A percentile compares a stretch with the other conserved stretches of the same genome.
These are phyloP conservation scores for Coprinopsis cinerea DNA, from an alignment of 768 basidiomycete species.

Conservation along the genomic window DNA sequence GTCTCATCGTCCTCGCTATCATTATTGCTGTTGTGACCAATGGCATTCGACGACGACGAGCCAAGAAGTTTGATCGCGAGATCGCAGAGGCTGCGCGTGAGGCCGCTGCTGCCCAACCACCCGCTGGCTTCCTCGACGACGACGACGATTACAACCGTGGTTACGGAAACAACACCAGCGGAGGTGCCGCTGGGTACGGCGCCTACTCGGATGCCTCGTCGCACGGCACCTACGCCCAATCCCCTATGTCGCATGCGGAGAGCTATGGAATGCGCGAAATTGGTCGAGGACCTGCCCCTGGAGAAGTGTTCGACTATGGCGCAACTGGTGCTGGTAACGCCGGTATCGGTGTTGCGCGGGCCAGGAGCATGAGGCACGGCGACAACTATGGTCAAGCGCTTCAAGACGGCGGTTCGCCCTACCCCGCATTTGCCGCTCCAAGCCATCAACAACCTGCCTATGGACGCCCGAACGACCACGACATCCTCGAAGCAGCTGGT, in stretches of 20 bases:
- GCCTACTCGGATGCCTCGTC: slow-evolving; percentile 42
- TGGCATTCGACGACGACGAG: slow-evolving; percentile 56
- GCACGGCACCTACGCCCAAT: slow-evolving; percentile 54
- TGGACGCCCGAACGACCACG: slow-evolving; percentile 7
- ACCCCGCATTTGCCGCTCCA: slow-evolving; percentile 33
- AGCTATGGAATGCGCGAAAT: slow-evolving; percentile 49
- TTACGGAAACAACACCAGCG: slow-evolving; percentile 22
- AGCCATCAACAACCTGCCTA: neutral
- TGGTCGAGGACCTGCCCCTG: slow-evolving; percentile 16
- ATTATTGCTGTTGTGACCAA: slow-evolving; percentile 44
- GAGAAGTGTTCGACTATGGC: slow-evolving; percentile 29
- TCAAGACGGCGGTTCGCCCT: slow-evolving; percentile 32
- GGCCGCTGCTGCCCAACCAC: slow-evolving; percentile 43
- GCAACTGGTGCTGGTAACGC: slow-evolving; percentile 16
- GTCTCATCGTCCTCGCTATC: slow-evolving; percentile 50
- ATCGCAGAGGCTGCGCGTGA: slow-evolving; percentile 66
- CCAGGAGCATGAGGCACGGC: slow-evolving; percentile 29
- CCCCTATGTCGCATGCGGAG: slow-evolving; percentile 34
- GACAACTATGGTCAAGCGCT: slow-evolving; percentile 25
- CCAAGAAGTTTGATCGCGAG: slow-evolving; percentile 63
- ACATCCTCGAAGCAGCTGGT: slow-evolving; percentile 22
- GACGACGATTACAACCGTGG: slow-evolving; percentile 28
- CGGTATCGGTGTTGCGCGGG: slow-evolving; percentile 34
- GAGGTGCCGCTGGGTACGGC: slow-evolving; percentile 12
- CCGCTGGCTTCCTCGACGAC: slow-evolving; percentile 54